phyloP scores from a whole-genome alignment of 352 stramenopile genomes.

The Peronospora farinosa region DNA sequence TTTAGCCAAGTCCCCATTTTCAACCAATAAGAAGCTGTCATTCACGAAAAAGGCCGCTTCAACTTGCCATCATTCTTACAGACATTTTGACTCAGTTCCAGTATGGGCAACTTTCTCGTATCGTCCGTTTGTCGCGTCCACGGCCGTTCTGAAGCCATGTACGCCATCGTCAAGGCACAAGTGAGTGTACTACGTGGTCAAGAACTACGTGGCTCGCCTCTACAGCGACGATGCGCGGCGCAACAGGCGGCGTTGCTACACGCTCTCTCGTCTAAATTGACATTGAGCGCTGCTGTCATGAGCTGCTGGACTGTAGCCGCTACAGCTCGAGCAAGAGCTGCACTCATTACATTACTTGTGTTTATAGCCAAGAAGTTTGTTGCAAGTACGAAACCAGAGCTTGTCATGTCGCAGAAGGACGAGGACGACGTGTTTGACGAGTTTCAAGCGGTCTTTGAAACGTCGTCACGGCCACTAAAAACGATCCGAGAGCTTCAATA shows the following conservation, averaged over 20 bases:
- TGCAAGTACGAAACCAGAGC: constrained; percentile 9
- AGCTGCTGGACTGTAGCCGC: constrained; percentile 22
- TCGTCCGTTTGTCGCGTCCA: constrained; percentile 25
- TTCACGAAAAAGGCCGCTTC: constrained; percentile 21
- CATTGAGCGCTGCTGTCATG: constrained; percentile 18
- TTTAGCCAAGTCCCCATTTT: too few relatives aligned
- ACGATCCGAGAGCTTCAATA: constrained; percentile 21
- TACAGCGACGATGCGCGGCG: constrained; percentile 23
- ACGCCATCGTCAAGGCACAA: constrained; percentile 22
- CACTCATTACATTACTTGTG: constrained; percentile 25
- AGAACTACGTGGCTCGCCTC: constrained; percentile 14
- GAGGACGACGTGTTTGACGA: constrained; percentile 31
- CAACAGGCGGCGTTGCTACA: constrained; percentile 28
- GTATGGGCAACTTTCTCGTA: constrained; percentile 32
- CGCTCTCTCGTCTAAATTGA: constrained; percentile 21
- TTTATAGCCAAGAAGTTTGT: constrained; percentile 33
- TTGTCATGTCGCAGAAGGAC: constrained; percentile 1
- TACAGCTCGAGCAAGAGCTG: constrained; percentile 15
- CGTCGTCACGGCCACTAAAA: constrained; percentile 6
- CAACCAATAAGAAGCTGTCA: constrained; percentile 11
- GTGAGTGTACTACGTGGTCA: constrained; percentile 9
- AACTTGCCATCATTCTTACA: constrained; percentile 8
- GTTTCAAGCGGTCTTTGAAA: constrained; percentile 32
- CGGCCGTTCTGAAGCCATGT: constrained; percentile 26
- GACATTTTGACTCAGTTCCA: constrained; percentile 5